Evolutionary conservation across 805 yeast genomes (phyloP), one percentile per base, ranked within the genome.

Genomic region (Komagataella phaffii): DNA sequence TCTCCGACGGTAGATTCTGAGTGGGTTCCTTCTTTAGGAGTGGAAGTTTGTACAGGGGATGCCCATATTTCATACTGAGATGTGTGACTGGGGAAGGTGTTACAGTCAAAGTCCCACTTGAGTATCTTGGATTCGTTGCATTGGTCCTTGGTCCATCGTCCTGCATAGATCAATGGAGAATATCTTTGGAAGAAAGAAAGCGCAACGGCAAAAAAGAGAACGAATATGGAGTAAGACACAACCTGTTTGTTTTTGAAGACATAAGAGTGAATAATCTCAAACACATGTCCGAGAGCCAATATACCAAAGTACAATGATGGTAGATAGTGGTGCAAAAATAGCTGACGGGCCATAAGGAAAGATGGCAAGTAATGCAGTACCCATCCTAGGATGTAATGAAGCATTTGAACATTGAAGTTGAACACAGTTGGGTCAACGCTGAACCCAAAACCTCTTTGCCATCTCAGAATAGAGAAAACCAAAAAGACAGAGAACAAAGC

Each of bases 81-180:
- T 19, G 52, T 55, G 14, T 44, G 50, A 6, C 59, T 65, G 46
- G 71, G 71, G 64, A 77, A 88, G 12, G 72, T 58, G 54, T 69
- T 71, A 70, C 99, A 93, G 61, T 83, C 85, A 63, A 81, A 93
- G 73, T 93, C 99, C 99, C 98, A 93, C 45, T 78, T 73, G 3
- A 71, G 55, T 36, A 85, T 56, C 68, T 80, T 79, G 47, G 90
- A 71, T 47, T 73, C 69, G 53, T 72, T 68, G 69, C 99, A 93
- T 54, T 74, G 66, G 24, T 63, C 65, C 59, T 75, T 75, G 48
- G 95, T 85, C 97, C 98, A 91, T 51, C 79, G 77, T 10, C 77
- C 62, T 48, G 86, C 99, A 63, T 87, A 86, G 49, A 83, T 76
- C 61, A 93, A 67, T 43, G 98, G 85, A 1, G 87, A 75, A 68